Base-by-base conservation (phyloP, 2,329 filamentous ascomycete species). In the Aureobasidium namibiae region DNA sequence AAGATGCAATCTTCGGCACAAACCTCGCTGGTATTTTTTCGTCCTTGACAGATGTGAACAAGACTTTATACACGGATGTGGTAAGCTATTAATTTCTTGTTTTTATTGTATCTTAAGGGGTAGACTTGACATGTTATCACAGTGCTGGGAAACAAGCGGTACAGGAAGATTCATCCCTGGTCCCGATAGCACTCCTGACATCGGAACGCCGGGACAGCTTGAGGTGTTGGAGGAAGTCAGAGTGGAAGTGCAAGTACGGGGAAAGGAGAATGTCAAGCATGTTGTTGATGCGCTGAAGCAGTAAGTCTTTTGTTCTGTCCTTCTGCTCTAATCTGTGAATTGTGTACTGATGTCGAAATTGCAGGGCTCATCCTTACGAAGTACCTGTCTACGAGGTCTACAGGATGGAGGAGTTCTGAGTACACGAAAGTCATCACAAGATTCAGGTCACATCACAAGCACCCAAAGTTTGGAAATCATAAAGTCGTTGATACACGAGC, bases 101-200 rank as follows among this genome's bases (percentile, higher is more conserved):
- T n/a, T n/a, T n/a, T n/a, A n/a, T n/a, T n/a, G n/a, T n/a, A n/a
- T n/a, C n/a, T n/a, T n/a, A n/a, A n/a, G n/a, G n/a, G n/a, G n/a
- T n/a, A n/a, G n/a, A n/a, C n/a, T n/a, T n/a, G n/a, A n/a, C n/a
- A 4, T 16, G 10, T 3, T 13, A 13, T 16, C 14, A 16, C 41
- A 31, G 54, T 73, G 71, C 56, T 78, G 74, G 62, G 69, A 67
- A 1, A 71, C 68, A 2, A 63, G 71, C 4, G 87, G 86, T 4
- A 82, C 75, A 0, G 85, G 84, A 0, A 85, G 89, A 66, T 90
- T 89, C 69, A 79, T 82, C 0, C 85, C 86, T 0, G 83, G 82
- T 0, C 76, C 77, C 58, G 69, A 74, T 0, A 84, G 86, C 1
- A 85, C 84, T 49, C 86, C 86, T 3, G 73, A 83, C 65, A 83